Base-by-base conservation (phyloP, 371 early-diverging fungal species). In the Basidiobolus meristosporus region DNA sequence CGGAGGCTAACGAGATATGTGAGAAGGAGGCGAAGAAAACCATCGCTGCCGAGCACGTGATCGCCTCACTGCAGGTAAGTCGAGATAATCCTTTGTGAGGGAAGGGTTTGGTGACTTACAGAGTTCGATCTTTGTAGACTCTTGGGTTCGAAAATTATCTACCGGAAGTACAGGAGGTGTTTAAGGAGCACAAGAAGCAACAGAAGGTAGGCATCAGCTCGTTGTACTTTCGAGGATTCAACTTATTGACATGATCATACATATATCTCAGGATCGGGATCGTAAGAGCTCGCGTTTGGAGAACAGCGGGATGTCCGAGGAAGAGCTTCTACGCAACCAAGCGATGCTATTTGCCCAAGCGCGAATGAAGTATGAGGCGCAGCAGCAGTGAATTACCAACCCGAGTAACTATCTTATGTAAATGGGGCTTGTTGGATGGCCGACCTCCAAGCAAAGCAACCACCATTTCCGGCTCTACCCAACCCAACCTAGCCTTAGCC, bases 1-100 rank as follows among this genome's bases (percentile, higher is more conserved):
- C 87, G 1, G 88, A 91, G 47, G 90, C 99, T 10, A 98, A 98
- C 60, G 90, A 90, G 35, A 77, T 85, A 18, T 98, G 98, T 57
- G 98, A 98, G 54, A 90, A 88, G 50, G 93, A 92, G 42, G 70
- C 79, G 14, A 95, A 90, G 55, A 99, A 98, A 64, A 98, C 98
- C 2, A 98, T 99, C 44, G 83, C 87, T 0, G 89, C 90, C 19
- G 97, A 98, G 47, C 98, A 99, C 57, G 85, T 99, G 3, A 65
- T 92, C 23, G 50, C 77, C 4, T 90, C 98, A 3, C 61, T 98
- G 31, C 71, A 82, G 57, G 81, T 77, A 50, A 15, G 30, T n/a
- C n/a, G n/a, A n/a, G n/a, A n/a, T n/a, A n/a, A n/a, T n/a, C n/a
- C n/a, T n/a, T n/a, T n/a, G n/a, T n/a, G n/a, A n/a, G n/a, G n/a